Percentiles rank a stretch among this genome's conserved stretches.
Evolutionary conservation across 306 rosid genomes (phyloP).

Genomic region (Vachellia collinsii): DNA sequence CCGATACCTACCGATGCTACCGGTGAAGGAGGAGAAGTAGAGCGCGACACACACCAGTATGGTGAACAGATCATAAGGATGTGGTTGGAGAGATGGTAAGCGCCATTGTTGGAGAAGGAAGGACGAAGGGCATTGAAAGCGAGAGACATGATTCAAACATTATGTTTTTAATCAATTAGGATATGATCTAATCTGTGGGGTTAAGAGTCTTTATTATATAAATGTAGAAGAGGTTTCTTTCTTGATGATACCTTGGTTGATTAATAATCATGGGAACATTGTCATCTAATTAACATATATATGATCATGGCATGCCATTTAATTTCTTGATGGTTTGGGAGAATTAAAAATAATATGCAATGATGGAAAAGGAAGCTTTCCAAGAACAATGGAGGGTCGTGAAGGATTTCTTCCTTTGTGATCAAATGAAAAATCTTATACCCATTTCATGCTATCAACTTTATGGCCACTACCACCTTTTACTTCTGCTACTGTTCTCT

Average conservation of each 20-base stretch:
- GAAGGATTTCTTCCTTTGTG: constrained; percentile 58
- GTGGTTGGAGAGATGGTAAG: constrained; percentile 13
- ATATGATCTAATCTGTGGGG: not conserved
- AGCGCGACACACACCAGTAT: not conserved
- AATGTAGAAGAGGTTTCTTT: not conserved
- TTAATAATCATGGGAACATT: not conserved
- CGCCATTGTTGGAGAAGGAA: constrained; percentile 32
- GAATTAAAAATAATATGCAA: constrained; percentile 28
- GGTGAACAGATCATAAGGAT: not conserved
- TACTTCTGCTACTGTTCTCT: not conserved
- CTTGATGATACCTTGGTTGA: not conserved
- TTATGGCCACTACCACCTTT: constrained; percentile 8
- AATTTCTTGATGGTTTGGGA: too few species aligned
- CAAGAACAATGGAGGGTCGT: constrained; percentile 66
- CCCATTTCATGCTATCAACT: constrained; percentile 44
- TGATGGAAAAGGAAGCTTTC: constrained; percentile 70
- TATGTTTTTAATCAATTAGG: too few species aligned
- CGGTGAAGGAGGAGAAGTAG: constrained; percentile 34
- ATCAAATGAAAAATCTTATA: constrained; percentile 67
- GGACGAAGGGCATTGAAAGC: constrained; percentile 33
- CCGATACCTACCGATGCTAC: too few species aligned
- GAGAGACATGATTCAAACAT: not conserved
- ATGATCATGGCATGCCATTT: not conserved
- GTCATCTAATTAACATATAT: too few species aligned
- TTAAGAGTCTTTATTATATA: too few species aligned